Evolutionary conservation across 2,329 filamentous ascomycete species (phyloP), one percentile per base, ranked within the genome.

Genomic region (Trichoderma koningii): DNA sequence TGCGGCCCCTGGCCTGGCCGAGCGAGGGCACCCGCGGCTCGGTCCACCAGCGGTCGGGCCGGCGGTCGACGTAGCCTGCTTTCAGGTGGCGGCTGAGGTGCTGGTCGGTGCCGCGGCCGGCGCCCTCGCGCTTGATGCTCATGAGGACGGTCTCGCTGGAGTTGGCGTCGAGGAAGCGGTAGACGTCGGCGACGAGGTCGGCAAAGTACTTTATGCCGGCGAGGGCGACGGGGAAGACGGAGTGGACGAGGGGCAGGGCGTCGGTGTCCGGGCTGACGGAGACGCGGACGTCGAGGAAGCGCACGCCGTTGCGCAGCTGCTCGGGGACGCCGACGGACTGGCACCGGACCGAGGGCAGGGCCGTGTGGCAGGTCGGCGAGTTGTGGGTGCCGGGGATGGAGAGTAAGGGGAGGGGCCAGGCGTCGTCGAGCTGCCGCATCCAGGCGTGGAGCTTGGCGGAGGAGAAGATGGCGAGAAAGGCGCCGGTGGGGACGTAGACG

Each of bases 371-470:
- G 10, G 93, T 96, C 7, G 95, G 92, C 19, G 91, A 92, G 79
- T 99, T 98, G 81, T 99, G 95, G 0, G 95, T 97, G 68, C 95
- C 95, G 0, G 95, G 95, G 68, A 98, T 95, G 56, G 90, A 95
- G 56, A 99, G 86, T 3, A 89, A 84, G 1, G 91, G 90, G 5
- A 98, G 81, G 1, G 92, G 87, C 59, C 87, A 89, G 21, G 87
- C 83, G 72, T 93, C 86, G 66, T 84, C 81, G 48, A 98, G 82
- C 67, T 88, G 83, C 64, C 82, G 78, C 93, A 98, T 98, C 95
- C 95, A 97, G 61, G 82, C 78, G 67, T 87, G 75, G 56, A 93
- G 84, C 62, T 87, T 83, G 17, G 88, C 84, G 5, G 88, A 92
- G 67, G 88, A 91, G 77, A 89, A 88, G 67, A 98, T 81, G 47